Evolutionary conservation across 176 grass and related monocot genomes (phyloP), one percentile per base, ranked within the genome.

Genomic region (Aegilops speltoides): DNA sequence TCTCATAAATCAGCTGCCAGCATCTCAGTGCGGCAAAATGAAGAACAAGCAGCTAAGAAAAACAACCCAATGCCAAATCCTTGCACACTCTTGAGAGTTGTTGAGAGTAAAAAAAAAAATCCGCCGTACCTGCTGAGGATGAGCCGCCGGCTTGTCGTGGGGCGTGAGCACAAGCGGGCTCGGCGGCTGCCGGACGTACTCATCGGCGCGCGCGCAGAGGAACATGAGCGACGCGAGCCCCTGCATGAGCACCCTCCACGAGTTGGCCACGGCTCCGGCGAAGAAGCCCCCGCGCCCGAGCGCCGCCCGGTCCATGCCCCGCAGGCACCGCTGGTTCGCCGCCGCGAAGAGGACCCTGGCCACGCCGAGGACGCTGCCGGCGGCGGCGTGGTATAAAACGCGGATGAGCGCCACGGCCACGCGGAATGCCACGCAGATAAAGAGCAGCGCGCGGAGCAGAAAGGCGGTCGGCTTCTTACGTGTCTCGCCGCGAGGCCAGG

Each of bases 61-160:
- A 50, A 50, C 0, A 50, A 50, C 46, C 46, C 46, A 50, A 50
- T 50, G 14, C 14, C 46, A 50, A 50, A 2, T 50, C 5, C 46
- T 50, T 16, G 46, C 46, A 16, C 14, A 50, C 14, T 52, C 15
- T 17, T 17, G 15, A 52, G 15, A 52, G 15, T 17, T 17, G 15
- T 52, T 52, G 0, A 52, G 48, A 52, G 48, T 52, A 52, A 52
- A 52, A 41, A 10, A 32, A 10, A 10, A 40, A 16, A 16, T 5
- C 46, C 5, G 3, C 46, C 46, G 48, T 67, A 93, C 94, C 89
- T 98, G 95, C 78, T 95, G 95, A 20, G 95, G 89, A 82, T 90
- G 90, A 1, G 83, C 83, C 10, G 83, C 12, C 20, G 91, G 78
- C 87, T 92, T 73, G 40, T 57, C 73, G 76, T 91, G 87, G 59